Base-by-base conservation (phyloP, 2,329 filamentous ascomycete genomes). In the Rhynchosporium agropyri region DNA sequence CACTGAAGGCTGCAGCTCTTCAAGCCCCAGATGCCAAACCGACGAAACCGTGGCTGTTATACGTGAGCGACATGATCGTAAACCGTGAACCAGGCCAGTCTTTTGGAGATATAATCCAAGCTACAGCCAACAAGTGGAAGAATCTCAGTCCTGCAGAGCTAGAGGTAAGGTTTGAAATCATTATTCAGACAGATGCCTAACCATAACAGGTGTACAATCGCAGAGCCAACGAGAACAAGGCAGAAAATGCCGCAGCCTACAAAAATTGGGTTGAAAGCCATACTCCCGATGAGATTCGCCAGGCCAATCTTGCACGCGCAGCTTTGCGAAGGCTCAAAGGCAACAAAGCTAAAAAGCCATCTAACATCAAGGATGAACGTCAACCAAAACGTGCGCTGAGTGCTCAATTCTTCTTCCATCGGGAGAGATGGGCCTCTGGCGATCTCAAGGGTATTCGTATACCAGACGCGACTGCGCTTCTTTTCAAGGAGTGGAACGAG, bases 221-320 rank as follows among this genome's bases (percentile, higher is more conserved):
- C 55, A 67, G 80, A 20, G 82, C 81, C 57, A 78, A 78, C 61
- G 70, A 80, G 63, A 80, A 79, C 67, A 79, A 73, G 26, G 77
- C 76, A 46, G 74, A 76, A 13, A 80, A 80, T 56, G 68, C 73
- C 26, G 74, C 76, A 26, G 77, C 76, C 13, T 82, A 81, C 70
- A 76, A 81, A 36, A 71, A 78, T 63, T 90, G 84, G 84, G 73
- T 89, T 26, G 73, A 80, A 38, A 75, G 74, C 3, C 75, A 86
- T 70, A 83, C 83, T 1, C 80, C 84, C 9, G 76, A 83, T 4
- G 73, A 87, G 70, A 88, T 90, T 68, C 77, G 76, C 51, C 63
- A 77, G 3, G 87, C 87, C 62, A 90, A 90, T 72, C 70, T 67
- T 10, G 87, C 87, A 10, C 83, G 87, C 43, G 63, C 45, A 33